phyloP scores from a whole-genome alignment of 345 rosid species.

The Aegle marmelos region DNA sequence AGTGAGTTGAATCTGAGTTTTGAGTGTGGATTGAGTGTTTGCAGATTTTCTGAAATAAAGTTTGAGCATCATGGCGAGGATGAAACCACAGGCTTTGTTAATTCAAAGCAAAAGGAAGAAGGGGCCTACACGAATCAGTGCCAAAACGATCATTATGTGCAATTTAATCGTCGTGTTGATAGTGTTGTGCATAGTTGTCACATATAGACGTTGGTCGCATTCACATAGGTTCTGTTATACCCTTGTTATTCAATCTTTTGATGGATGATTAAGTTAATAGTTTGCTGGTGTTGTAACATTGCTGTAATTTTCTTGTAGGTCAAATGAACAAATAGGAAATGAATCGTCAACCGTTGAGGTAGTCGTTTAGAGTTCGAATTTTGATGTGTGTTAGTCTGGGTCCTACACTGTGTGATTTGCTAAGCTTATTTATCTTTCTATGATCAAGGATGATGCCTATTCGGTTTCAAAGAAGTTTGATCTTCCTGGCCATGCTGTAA shows the following conservation, averaged over 20 bases:
- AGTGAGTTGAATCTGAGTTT: not conserved
- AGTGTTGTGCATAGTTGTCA: constrained; percentile 43
- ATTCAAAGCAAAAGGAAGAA: constrained; percentile 86
- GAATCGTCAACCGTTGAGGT: constrained; percentile 44
- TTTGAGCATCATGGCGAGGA: constrained; percentile 58
- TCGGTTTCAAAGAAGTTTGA: constrained; percentile 53
- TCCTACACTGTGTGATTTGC: not conserved
- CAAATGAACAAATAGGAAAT: constrained; percentile 28
- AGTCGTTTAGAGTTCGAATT: not conserved
- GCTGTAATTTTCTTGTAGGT: constrained; percentile 26
- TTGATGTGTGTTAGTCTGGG: not conserved
- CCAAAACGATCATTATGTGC: constrained; percentile 49
- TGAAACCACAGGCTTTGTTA: constrained; percentile 76
- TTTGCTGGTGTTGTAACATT: constrained; percentile 6
- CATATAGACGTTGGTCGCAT: constrained; percentile 62
- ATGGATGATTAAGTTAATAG: not conserved
- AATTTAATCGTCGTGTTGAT: constrained; percentile 45
- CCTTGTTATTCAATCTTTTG: not conserved
- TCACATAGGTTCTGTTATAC: constrained; percentile 47
- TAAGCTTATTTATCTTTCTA: constrained; percentile 8
- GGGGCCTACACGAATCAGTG: constrained; percentile 57
- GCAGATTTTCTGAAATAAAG: constrained; percentile 9
- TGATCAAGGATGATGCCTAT: constrained; percentile 42
- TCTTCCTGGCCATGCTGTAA: constrained; percentile 82
- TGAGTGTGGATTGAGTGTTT: not conserved